Percentiles rank a stretch among this genome's conserved stretches.
Conservation (phyloP, 805 yeast species). For the Ascoidea asiatica region DNA sequence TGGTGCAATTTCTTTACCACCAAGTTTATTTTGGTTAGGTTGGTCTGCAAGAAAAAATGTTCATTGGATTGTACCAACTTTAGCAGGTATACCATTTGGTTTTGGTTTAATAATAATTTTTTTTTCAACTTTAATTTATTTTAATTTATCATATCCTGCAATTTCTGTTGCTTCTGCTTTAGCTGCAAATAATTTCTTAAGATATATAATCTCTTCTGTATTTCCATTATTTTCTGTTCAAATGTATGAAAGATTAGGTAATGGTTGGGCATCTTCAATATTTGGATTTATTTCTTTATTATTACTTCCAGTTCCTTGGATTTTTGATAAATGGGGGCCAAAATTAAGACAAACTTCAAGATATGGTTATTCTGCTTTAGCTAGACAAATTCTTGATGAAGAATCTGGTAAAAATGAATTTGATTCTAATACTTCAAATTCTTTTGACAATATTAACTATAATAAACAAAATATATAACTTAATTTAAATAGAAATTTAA, state of each 20-base stretch:
- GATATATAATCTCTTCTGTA: conserved; percentile 64
- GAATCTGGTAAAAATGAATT: too few species aligned
- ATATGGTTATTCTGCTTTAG: too few species aligned
- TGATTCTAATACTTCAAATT: too few species aligned
- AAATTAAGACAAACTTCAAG: conserved; percentile 39
- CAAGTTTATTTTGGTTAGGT: conserved; percentile 67
- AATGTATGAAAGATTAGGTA: conserved; percentile 59
- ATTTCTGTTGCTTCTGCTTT: conserved; percentile 67
- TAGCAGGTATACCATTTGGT: conserved; percentile 71
- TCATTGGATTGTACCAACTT: conserved; percentile 68
- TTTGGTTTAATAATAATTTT: conserved; percentile 61
- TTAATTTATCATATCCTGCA: conserved; percentile 63
- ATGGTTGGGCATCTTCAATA: conserved; percentile 70
- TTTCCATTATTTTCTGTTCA: conserved; percentile 80
- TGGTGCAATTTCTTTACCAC: conserved; percentile 55
- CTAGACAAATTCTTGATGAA: too few species aligned
- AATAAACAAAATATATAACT: too few species aligned
- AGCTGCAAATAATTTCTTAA: conserved; percentile 73
- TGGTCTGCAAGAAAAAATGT: conserved; percentile 65
- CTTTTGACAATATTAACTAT: too few species aligned
- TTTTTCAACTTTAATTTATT: conserved; percentile 56
- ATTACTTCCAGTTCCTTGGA: conserved; percentile 65
- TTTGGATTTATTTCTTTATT: conserved; percentile 54
- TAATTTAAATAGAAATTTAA: too few species aligned
- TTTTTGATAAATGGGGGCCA: conserved; percentile 47